Evolutionary conservation across 2,329 filamentous ascomycete genomes (phyloP).

Genomic region (Alternaria solani): DNA sequence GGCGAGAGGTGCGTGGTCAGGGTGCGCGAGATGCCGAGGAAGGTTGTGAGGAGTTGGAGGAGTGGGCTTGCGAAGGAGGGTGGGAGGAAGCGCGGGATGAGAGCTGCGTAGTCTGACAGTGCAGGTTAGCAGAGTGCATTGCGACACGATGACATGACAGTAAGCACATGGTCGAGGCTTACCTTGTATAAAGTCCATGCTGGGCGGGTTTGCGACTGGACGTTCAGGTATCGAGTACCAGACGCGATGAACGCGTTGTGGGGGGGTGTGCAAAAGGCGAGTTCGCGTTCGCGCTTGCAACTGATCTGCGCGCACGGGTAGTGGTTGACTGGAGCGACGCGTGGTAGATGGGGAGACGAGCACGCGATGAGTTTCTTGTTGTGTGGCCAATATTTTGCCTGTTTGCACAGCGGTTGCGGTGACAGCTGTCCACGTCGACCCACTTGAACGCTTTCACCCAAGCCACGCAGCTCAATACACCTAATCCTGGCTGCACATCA

Average conservation of each 20-base stretch:
- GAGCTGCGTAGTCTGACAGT: constrained; percentile 40
- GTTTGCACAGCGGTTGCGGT: constrained; percentile 19
- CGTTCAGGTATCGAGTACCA: constrained; percentile 15
- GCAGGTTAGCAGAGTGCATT: constrained; percentile 18
- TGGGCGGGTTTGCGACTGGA: constrained; percentile 20
- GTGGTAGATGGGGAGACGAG: not conserved
- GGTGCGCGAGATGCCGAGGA: constrained; percentile 38
- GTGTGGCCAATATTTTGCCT: constrained; percentile 2
- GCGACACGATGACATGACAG: not conserved
- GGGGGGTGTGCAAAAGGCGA: not conserved
- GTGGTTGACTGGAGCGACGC: not conserved
- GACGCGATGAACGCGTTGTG: constrained; percentile 26
- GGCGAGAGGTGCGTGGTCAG: constrained; percentile 42
- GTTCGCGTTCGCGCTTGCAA: constrained; percentile 1
- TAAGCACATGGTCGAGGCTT: not conserved
- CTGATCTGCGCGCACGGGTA: not conserved
- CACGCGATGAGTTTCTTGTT: constrained; percentile 2
- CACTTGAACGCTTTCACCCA: constrained; percentile 9
- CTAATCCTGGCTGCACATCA: constrained; percentile 24
- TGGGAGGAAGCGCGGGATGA: constrained; percentile 44
- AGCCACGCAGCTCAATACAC: constrained; percentile 9
- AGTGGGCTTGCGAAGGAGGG: constrained; percentile 42
- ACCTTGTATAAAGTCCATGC: constrained; percentile 45
- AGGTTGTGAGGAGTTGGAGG: constrained; percentile 39
- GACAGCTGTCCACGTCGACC: constrained; percentile 24